These are phyloP conservation scores for Trypanosoma avium DNA, from an alignment of 208 protist genomes.

Conservation along the genomic window DNA sequence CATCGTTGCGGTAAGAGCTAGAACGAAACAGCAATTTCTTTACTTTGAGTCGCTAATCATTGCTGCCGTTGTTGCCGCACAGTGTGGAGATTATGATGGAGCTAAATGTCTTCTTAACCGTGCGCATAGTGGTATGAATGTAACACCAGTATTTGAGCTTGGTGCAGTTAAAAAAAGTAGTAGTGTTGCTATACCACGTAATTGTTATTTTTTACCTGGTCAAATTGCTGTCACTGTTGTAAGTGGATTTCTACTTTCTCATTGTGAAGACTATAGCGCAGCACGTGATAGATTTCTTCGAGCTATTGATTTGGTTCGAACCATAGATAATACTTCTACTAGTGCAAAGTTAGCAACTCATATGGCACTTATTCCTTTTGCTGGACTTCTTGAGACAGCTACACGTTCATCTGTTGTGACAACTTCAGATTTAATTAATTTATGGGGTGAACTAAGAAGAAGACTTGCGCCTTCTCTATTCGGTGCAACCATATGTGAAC, in stretches of 20 bases:
- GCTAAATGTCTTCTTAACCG: not conserved
- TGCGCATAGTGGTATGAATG: constrained; percentile 3
- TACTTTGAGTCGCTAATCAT: constrained; percentile 16
- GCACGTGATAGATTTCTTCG: constrained; percentile 1
- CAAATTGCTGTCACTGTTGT: not conserved
- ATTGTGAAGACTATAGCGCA: not conserved
- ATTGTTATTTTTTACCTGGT: not conserved
- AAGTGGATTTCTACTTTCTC: constrained; percentile 2
- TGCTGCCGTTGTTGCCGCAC: constrained; percentile 8
- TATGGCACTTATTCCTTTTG: constrained; percentile 34
- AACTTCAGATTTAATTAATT: constrained; percentile 28
- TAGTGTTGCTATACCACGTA: not conserved
- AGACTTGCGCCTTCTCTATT: constrained; percentile 31
- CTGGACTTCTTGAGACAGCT: constrained; percentile 43
- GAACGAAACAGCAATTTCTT: constrained; percentile 9
- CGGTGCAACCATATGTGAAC: constrained; percentile 36
- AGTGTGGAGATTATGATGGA: not conserved
- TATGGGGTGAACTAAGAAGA: constrained; percentile 36
- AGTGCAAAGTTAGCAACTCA: constrained; percentile 25
- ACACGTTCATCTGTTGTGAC: constrained; percentile 16
- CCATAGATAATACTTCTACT: constrained; percentile 19
- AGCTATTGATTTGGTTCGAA: not conserved
- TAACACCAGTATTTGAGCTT: not conserved
- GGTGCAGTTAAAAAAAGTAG: not conserved
- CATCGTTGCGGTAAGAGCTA: constrained; percentile 23